These are phyloP conservation scores for Phallus indusiatus DNA, from an alignment of 768 basidiomycete species.

Conservation along the genomic window DNA sequence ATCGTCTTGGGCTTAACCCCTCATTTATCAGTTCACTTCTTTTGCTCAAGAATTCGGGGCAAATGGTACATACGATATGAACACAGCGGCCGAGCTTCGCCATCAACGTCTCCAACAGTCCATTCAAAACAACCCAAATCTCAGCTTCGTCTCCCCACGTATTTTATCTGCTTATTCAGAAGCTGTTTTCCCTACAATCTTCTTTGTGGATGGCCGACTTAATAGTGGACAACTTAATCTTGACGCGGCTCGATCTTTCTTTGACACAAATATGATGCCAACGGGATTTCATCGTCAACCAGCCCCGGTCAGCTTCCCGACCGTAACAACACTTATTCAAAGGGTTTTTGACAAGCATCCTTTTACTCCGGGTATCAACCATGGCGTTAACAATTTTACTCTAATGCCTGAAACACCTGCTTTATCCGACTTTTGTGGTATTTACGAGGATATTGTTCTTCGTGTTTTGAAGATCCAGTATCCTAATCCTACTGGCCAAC, in stretches of 20 bases:
- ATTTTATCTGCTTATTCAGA: constrained; percentile 5
- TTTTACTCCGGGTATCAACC: constrained; percentile 2
- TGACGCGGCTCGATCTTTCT: constrained; percentile 2
- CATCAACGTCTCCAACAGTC: constrained; percentile 4
- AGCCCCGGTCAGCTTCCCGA: not conserved
- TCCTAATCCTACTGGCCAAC: constrained; percentile 7
- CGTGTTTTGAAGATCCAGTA: constrained; percentile 1
- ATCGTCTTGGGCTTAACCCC: not conserved
- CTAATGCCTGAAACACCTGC: not conserved
- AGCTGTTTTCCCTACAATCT: constrained; percentile 4
- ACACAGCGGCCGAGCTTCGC: constrained; percentile 1
- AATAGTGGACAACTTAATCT: not conserved
- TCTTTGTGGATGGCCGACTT: constrained; percentile 4
- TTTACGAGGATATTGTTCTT: constrained; percentile 4
- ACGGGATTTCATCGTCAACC: not conserved
- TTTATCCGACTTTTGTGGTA: not conserved
- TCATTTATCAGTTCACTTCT: not conserved
- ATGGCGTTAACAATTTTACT: constrained; percentile 2
- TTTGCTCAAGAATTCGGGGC: not conserved
- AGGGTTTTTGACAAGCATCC: not conserved
- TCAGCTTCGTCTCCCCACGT: constrained; percentile 2
- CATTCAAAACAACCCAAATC: constrained; percentile 7
- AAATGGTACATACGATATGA: not conserved
- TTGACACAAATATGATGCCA: constrained; percentile 1
- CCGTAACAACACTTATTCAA: not conserved